Percentiles rank a stretch among this genome's conserved stretches.
Evolutionary conservation across 2,329 filamentous ascomycete species (phyloP).

Genomic region (Botrytis paeoniae): DNA sequence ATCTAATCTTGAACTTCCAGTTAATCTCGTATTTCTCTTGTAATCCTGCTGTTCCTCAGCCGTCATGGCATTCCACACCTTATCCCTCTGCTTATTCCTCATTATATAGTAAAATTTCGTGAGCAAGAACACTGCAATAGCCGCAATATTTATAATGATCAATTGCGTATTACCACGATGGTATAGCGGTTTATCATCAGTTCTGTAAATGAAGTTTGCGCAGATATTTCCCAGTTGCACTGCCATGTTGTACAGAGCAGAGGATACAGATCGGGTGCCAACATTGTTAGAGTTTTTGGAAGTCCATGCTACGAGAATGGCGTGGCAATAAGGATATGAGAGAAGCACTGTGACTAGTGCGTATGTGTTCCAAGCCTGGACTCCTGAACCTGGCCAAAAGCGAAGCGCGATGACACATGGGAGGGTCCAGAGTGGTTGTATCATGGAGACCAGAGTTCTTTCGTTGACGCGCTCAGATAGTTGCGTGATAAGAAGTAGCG

Average conservation of each 20-base stretch:
- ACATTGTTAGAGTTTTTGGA: constrained; percentile 60
- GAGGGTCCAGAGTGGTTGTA: constrained; percentile 43
- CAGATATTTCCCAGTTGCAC: constrained; percentile 43
- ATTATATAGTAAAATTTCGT: constrained; percentile 49
- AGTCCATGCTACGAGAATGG: constrained; percentile 43
- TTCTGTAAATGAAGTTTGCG: constrained; percentile 48
- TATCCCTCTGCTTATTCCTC: constrained; percentile 44
- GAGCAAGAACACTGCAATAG: constrained; percentile 48
- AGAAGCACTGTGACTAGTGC: constrained; percentile 38
- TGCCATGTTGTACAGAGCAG: constrained; percentile 56
- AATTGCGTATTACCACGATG: constrained; percentile 55
- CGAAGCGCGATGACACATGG: constrained; percentile 41
- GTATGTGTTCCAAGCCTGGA: constrained; percentile 40
- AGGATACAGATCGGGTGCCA: constrained; percentile 58
- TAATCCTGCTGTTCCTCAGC: constrained; percentile 40
- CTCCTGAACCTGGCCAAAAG: constrained; percentile 31
- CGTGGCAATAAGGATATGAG: constrained; percentile 35
- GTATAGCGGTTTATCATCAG: constrained; percentile 54
- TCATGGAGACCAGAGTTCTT: constrained; percentile 39
- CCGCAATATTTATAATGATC: constrained; percentile 47
- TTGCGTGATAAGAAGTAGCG: constrained; percentile 46
- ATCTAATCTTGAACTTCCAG: constrained; percentile 42
- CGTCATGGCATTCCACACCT: constrained; percentile 46
- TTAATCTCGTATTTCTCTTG: constrained; percentile 40
- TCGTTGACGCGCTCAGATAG: constrained; percentile 44